Evolutionary conservation across 345 rosid genomes (phyloP).

Genomic region (Ceriops zippeliana): DNA sequence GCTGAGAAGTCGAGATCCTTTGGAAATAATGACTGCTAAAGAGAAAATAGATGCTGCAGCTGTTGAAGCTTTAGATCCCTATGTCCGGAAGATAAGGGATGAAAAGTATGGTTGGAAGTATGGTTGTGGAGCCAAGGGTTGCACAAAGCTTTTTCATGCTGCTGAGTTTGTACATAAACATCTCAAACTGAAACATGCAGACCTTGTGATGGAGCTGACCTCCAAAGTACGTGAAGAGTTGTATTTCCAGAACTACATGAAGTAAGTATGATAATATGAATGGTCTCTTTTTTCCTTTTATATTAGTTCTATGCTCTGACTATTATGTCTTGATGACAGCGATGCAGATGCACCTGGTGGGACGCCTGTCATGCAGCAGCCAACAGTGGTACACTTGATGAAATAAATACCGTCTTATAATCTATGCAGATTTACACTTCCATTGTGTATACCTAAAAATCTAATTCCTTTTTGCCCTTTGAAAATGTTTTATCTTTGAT

Average conservation of each 20-base stretch:
- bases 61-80: slow-evolving; percentile 77
- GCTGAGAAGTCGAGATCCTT: slow-evolving; percentile 74
- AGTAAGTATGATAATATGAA: slow-evolving; percentile 42
- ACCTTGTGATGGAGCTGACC: slow-evolving; percentile 72
- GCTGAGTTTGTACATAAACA: slow-evolving; percentile 98
- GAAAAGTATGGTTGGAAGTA: slow-evolving; percentile 99
- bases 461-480: not conserved
- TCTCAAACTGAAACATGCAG: slow-evolving; percentile 94
- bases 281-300: not conserved
- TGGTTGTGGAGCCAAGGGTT: slow-evolving; percentile 99
- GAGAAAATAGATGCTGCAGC: slow-evolving; percentile 92
- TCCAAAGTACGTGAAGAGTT: slow-evolving; percentile 91
- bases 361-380: slow-evolving; percentile 81
- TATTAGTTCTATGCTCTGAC: slow-evolving; percentile 10
- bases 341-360: slow-evolving; percentile 98
- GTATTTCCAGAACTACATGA: slow-evolving; percentile 95
- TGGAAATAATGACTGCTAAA: slow-evolving; percentile 92
- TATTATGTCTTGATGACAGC: slow-evolving; percentile 40
- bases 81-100: slow-evolving; percentile 95
- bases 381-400: slow-evolving; percentile 49
- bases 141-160: slow-evolving; percentile 99
- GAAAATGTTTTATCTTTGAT: not conserved
- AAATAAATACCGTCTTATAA: not conserved
- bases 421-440: too few species aligned
- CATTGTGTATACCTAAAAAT: too few species aligned